phyloP scores from a whole-genome alignment of 495 filamentous ascomycete genomes.

The Penicillium bovifimosum region DNA sequence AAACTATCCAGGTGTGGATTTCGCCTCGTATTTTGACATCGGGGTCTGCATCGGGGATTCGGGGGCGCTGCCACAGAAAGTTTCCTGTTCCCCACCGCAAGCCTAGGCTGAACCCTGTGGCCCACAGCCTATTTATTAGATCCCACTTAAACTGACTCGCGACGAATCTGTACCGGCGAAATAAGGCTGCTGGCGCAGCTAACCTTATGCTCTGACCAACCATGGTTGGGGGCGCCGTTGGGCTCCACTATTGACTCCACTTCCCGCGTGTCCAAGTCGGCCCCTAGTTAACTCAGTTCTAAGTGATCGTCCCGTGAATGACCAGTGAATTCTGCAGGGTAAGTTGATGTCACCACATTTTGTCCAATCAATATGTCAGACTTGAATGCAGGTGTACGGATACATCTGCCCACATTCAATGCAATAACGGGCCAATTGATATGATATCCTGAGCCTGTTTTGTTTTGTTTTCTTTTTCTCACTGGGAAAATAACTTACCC shows the following conservation, averaged over 20 bases:
- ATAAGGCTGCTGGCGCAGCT: neutral
- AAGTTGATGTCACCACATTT: too few relatives aligned
- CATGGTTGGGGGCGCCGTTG: constrained; percentile 3
- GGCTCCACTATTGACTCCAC: constrained; percentile 5
- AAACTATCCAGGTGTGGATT: neutral
- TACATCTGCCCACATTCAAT: too few relatives aligned
- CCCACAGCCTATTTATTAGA: neutral
- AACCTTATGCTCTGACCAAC: neutral
- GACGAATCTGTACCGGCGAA: neutral
- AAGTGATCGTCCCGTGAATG: neutral
- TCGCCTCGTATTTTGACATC: constrained; percentile 5
- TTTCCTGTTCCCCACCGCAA: neutral
- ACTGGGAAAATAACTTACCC: too few relatives aligned
- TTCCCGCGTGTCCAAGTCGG: neutral
- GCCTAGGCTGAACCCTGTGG: neutral
- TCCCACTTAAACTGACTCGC: neutral
- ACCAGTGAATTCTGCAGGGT: neutral
- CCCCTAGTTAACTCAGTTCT: neutral
- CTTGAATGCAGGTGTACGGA: too few relatives aligned
- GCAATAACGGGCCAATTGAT: too few relatives aligned
- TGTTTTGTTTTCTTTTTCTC: too few relatives aligned
- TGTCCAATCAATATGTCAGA: too few relatives aligned
- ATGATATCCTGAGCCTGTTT: too few relatives aligned
- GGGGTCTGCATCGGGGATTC: neutral
- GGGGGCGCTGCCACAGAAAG: neutral